These are phyloP conservation scores for Verticillium isaacii DNA, from an alignment of 2,329 filamentous ascomycete species.

Conservation along the genomic window DNA sequence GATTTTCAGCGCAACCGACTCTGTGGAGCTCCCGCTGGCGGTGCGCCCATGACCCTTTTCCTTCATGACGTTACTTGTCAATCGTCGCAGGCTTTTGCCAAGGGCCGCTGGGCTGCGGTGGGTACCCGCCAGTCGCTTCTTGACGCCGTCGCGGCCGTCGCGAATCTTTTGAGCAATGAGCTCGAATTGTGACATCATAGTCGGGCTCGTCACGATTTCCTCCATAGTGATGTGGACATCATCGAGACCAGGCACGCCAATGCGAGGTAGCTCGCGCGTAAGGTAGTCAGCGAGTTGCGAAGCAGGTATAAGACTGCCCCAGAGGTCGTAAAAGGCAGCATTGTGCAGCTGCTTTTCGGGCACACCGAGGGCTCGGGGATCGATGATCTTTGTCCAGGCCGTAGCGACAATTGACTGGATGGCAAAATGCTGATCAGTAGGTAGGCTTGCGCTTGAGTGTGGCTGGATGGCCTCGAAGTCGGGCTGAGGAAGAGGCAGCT, in stretches of 20 bases:
- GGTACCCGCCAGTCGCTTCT: slow-evolving; percentile 11
- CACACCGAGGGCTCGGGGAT: slow-evolving; percentile 30
- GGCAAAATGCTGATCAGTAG: slow-evolving; percentile 31
- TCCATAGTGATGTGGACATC: slow-evolving; percentile 36
- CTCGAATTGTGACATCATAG: slow-evolving; percentile 44
- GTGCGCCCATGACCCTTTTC: background rate
- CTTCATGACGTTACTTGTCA: slow-evolving; percentile 4
- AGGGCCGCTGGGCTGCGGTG: slow-evolving; percentile 13
- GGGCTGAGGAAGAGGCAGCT: slow-evolving; percentile 33
- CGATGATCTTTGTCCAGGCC: slow-evolving; percentile 40
- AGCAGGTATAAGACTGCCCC: slow-evolving; percentile 44
- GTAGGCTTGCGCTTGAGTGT: slow-evolving; percentile 22
- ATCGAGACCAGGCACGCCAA: slow-evolving; percentile 30
- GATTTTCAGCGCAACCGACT: background rate
- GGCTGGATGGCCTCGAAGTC: slow-evolving; percentile 16
- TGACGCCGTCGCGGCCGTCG: slow-evolving; percentile 3
- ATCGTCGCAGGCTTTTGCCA: slow-evolving; percentile 6
- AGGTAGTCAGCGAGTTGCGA: slow-evolving; percentile 39
- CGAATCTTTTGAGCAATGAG: slow-evolving; percentile 24
- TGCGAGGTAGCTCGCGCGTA: slow-evolving; percentile 33
- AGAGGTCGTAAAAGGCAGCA: slow-evolving; percentile 46
- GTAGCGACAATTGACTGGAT: slow-evolving; percentile 36
- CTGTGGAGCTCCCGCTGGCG: slow-evolving; percentile 2
- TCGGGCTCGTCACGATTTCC: slow-evolving; percentile 45
- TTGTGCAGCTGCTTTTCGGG: slow-evolving; percentile 36